Evolutionary conservation across 495 filamentous ascomycete species (phyloP).

Genomic region (Xylaria flabelliformis): DNA sequence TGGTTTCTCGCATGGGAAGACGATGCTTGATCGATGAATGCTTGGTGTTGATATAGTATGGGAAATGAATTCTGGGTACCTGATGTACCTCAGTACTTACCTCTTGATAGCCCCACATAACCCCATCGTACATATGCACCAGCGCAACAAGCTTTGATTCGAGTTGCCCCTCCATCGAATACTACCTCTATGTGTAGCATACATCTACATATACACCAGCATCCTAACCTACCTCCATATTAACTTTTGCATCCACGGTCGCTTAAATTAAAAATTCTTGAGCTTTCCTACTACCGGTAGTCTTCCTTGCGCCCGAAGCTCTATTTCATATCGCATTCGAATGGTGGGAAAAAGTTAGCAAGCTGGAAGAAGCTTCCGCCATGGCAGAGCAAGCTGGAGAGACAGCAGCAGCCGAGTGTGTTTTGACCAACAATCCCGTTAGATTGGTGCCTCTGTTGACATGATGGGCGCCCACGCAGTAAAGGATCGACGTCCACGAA

Average conservation of each 20-base stretch:
- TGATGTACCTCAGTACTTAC: too few species aligned
- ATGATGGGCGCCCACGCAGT: constrained; percentile 32
- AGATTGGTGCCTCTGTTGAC: constrained; percentile 14
- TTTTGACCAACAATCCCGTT: background rate
- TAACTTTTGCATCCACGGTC: background rate
- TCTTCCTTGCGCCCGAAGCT: background rate
- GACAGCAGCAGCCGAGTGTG: constrained; percentile 23
- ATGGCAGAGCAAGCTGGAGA: constrained; percentile 27
- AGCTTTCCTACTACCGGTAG: constrained; percentile 5
- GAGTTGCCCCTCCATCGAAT: constrained; percentile 19
- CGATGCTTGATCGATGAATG: too few species aligned
- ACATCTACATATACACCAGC: background rate
- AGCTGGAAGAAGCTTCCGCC: background rate
- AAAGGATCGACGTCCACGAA: constrained; percentile 72
- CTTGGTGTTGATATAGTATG: too few species aligned
- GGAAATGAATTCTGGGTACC: too few species aligned
- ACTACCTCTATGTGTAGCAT: too few species aligned
- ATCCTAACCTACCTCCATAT: background rate
- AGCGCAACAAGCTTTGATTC: background rate
- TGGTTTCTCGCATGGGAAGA: too few species aligned
- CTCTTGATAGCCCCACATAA: background rate
- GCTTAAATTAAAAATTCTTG: background rate
- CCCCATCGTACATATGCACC: constrained; percentile 9
- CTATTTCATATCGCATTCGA: background rate
- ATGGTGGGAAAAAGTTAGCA: constrained; percentile 3